Base-by-base conservation (phyloP, 768 basidiomycete species). In the Macrolepiota dolichaula region DNA sequence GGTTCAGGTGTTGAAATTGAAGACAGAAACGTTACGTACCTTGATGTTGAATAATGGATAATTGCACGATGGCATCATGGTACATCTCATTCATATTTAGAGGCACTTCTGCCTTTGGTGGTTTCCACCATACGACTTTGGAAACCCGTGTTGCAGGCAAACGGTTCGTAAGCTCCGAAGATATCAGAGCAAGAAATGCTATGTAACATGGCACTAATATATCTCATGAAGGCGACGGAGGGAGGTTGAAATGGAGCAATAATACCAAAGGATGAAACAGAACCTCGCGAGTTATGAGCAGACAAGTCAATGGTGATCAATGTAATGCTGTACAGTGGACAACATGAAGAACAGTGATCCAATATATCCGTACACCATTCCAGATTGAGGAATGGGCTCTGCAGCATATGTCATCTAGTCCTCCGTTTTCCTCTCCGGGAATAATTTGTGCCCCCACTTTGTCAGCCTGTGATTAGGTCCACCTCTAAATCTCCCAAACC, bases 111-210 rank as follows among this genome's bases (percentile, higher is more conserved):
- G 52, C 37, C 35, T 53, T 53, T 11, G 52, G 52, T 53, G 52
- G 52, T 36, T 19, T 35, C 52, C 52, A 53, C 32, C 52, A 53
- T 11, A 22, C 11, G 27, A 35, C 52, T 19, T 38, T 53, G 1
- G n/a, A 17, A 36, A 53, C 17, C n/a, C n/a, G 22, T 6, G 36
- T 22, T 32, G 13, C 10, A 17, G n/a, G 46, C 40, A n/a, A 42
- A 47, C 46, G 22, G 22, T 9, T 47, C 46, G 24, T 66, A 87
- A 81, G 70, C 80, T 96, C 66, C 83, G 89, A 61, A 76, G 93
- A 69, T 96, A 94, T 72, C 93, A 94, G 75, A 91, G 89, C 71
- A 84, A 81, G 62, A 81, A 80, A 70, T 87, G 82, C 72, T 74
- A 76, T 22, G 88, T 88, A 17, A 77, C 74, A 12, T 95, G 91